Base-by-base conservation (phyloP, 768 basidiomycete genomes). In the Clitopilus passeckerianus region DNA sequence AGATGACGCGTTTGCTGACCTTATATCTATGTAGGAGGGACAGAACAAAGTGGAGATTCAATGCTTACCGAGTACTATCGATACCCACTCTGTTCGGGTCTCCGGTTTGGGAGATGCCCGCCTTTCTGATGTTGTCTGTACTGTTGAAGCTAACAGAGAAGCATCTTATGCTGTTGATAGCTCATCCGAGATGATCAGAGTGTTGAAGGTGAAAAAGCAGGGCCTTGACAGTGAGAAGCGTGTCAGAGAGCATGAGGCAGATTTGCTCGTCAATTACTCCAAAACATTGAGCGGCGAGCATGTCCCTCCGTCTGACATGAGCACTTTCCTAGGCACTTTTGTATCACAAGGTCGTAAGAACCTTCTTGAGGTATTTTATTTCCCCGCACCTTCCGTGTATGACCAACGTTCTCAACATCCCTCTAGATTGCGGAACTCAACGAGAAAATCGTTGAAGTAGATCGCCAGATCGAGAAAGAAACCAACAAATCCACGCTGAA, bases 81-180 rank as follows among this genome's bases (percentile, higher is more conserved):
- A 85, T 65, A 75, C 76, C 1, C 73, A 82, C 23, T 82, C 82
- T 18, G 73, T 83, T 44, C 75, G 86, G 37, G 78, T 86, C 16
- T 79, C 81, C 53, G 81, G 80, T 2, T 71, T 83, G 10, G 75
- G 73, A 4, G 69, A 73, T 24, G 78, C 79, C 5, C 79, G 80
- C 59, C 72, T 87, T 9, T 77, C 80, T 61, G 85, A 86, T 67
- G 80, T 86, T 34, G 77, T 81, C n/a, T 83, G 80, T 68, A 80
- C 75, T 22, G 64, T 75, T 53, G 68, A 57, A 34, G 63, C 43
- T 57, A 62, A 59, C 54, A 67, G 62, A 57, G 62, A 63, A 24
- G 24, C 58, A 20, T 62, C 60, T 35, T 58, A 67, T 46, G 60
- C 60, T 43, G 22, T 60, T 46, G 66, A 63, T 56, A 67, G 66